phyloP scores from a whole-genome alignment of 495 filamentous ascomycete genomes.

The Tuber umbilicatum region DNA sequence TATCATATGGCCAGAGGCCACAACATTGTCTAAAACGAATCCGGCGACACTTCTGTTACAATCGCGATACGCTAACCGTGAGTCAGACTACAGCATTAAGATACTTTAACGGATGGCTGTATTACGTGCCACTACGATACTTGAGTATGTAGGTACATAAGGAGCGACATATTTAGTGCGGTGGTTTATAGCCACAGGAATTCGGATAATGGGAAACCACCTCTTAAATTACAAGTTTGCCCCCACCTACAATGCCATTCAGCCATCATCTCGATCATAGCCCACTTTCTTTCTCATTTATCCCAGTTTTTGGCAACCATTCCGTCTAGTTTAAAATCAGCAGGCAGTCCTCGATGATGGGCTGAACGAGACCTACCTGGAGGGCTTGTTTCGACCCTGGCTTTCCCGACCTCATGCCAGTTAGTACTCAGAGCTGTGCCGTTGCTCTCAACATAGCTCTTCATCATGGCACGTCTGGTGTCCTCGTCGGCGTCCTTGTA shows the following conservation, averaged over 20 bases:
- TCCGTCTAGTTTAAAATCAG: conserved; percentile 50
- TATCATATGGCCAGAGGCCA: no score
- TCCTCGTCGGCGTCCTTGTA: conserved; percentile 74
- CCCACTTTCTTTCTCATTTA: conserved; percentile 7
- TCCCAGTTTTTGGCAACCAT: conserved; percentile 66
- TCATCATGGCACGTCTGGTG: conserved; percentile 89
- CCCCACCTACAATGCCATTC: not conserved
- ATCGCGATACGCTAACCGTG: no score
- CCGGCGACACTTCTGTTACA: no score
- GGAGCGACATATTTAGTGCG: no score
- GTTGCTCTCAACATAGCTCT: conserved; percentile 88
- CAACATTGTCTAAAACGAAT: no score
- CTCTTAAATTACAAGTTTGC: not conserved
- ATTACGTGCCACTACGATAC: no score
- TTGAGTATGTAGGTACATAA: no score
- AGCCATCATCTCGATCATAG: not conserved
- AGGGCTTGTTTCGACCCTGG: conserved; percentile 63
- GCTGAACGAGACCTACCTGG: conserved; percentile 44
- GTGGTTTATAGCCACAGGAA: not conserved
- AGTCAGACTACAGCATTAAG: no score
- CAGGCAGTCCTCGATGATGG: not conserved
- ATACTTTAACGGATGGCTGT: no score
- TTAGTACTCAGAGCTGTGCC: conserved; percentile 90
- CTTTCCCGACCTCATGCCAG: conserved; percentile 74
- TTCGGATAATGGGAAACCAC: not conserved